Evolutionary conservation across 148 eudicot genomes (phyloP), one percentile per base, ranked within the genome.

Genomic region (Heliosperma pusillum): DNA sequence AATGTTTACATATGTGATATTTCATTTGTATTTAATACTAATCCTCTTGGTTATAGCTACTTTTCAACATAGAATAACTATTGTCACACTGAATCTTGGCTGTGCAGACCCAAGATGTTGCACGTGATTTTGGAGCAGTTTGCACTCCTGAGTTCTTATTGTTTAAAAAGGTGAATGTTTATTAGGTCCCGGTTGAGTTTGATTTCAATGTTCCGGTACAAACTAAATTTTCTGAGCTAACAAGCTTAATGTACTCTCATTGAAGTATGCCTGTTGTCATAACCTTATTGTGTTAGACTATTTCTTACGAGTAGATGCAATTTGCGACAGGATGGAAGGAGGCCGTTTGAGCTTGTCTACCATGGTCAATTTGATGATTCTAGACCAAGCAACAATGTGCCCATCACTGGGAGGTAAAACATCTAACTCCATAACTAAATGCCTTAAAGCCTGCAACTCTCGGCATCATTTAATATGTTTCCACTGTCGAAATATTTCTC

Each of bases 321-420:
- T 69, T 12, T 80, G 61, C 25, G 9, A 62, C 87, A 91, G 96
- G 97, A 88, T 36, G 99, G 97, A 58, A 84, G 97, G 73, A 86
- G 94, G 81, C 97, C 96, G 16, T 95, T 92, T 83, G 94, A 92
- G 87, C 89, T 95, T 70, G 99, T 90, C 29, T 92, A 92, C 79
- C 99, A 90, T 59, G 99, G 99, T 6, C 99, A 95, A 82, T 95
- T 90, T 85, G 99, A 92, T 79, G 99, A 92, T 86, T 95, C 97
- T 26, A 80, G 97, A 69, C 99, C 99, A 58, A 86, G 89, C 66
- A 95, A 82, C 57, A 88, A 82, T 69, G 81, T 92, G 71, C 88
- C 83, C 9, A 81, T 90, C 68, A 92, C 96, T 45, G 97, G 97
- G 79, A 94, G 98, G 98, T 93, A 69, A 66, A 62, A 63, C 53